Evolutionary conservation across 2,329 filamentous ascomycete species (phyloP).

Genomic region (Hypocrella siamensis): DNA sequence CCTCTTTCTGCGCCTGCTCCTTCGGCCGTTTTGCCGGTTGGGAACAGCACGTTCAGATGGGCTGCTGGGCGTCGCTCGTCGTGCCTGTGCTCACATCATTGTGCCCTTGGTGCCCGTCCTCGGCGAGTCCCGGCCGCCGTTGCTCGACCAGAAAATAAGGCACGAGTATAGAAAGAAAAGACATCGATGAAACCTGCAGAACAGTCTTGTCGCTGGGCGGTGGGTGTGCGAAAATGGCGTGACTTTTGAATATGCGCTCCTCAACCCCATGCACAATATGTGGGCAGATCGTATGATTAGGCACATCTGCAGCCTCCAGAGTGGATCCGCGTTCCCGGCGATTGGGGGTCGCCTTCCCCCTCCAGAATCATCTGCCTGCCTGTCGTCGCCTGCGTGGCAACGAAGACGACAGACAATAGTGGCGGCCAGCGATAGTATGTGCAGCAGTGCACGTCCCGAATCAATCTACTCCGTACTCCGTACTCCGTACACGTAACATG

Average conservation of each 20-base stretch:
- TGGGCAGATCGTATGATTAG: constrained; percentile 5
- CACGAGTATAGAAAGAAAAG: neutral
- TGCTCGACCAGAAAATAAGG: neutral
- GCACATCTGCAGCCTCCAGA: constrained; percentile 2
- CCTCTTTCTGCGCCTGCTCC: too few species aligned
- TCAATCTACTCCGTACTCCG: too few species aligned
- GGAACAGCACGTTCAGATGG: neutral
- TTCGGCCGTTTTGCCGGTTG: too few species aligned
- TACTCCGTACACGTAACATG: too few species aligned
- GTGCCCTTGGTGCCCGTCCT: neutral
- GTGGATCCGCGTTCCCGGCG: too few species aligned
- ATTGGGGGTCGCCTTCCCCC: neutral
- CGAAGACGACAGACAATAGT: too few species aligned
- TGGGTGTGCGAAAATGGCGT: constrained; percentile 6
- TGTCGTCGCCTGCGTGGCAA: too few species aligned
- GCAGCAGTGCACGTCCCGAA: too few species aligned
- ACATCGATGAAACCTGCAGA: neutral
- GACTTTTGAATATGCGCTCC: constrained; percentile 4
- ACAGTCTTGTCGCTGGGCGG: neutral
- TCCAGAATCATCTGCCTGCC: too few species aligned
- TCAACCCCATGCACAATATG: constrained; percentile 6
- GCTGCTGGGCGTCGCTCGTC: neutral
- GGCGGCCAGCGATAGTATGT: too few species aligned
- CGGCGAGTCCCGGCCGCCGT: constrained; percentile 4
- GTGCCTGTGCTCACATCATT: neutral